Conservation (phyloP, 352 stramenopile species). For the Pilasporangium apinafurcum region DNA sequence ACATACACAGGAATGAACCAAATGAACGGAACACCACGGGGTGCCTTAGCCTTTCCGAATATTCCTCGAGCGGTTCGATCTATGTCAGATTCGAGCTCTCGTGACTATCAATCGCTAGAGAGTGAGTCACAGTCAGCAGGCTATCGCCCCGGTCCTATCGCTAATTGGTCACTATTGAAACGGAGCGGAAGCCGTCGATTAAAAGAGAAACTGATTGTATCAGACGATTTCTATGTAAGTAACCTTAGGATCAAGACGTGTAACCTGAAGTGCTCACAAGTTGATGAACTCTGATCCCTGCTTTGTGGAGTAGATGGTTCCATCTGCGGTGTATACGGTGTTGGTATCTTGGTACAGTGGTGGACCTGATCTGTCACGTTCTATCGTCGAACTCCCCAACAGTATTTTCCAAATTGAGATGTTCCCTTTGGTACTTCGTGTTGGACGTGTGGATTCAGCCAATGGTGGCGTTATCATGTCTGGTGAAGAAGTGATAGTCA, state of each 20-base stretch:
- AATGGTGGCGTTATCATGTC: conserved; percentile 72
- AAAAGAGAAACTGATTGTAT: conserved; percentile 67
- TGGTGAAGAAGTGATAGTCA: conserved; percentile 74
- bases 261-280: too few species aligned
- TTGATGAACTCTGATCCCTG: background rate
- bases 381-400: conserved; percentile 36
- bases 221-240: conserved; percentile 75
- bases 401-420: conserved; percentile 56
- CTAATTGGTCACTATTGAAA: conserved; percentile 75
- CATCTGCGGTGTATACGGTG: conserved; percentile 51
- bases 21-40: conserved; percentile 55
- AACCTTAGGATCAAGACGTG: too few species aligned
- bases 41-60: conserved; percentile 41
- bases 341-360: conserved; percentile 79
- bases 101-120: too few species aligned
- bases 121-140: background rate
- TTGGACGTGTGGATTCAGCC: conserved; percentile 60
- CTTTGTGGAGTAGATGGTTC: conserved; percentile 38
- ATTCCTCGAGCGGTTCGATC: conserved; percentile 17
- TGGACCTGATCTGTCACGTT: conserved; percentile 56
- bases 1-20: conserved; percentile 60
- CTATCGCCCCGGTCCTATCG: conserved; percentile 57
- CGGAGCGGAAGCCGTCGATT: conserved; percentile 67
- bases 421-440: conserved; percentile 72
- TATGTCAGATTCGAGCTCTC: background rate